A percentile compares a stretch with the other conserved stretches of the same genome.
These are phyloP conservation scores for Pontederia crassipes DNA, from an alignment of 176 grass and related monocot genomes.

Conservation along the genomic window DNA sequence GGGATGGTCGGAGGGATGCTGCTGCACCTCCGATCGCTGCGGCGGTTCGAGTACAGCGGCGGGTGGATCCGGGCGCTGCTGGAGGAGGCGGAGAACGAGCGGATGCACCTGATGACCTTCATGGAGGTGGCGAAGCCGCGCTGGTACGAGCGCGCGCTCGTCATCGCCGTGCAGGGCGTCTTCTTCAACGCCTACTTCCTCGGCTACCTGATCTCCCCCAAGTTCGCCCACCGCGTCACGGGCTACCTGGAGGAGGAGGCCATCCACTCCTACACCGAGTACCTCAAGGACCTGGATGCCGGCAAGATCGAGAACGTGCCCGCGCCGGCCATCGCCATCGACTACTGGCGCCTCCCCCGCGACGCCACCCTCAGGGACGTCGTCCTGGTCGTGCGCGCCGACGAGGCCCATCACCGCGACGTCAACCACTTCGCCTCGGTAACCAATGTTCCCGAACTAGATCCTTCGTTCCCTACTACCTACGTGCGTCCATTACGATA, in stretches of 20 bases:
- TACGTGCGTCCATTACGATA: too few species aligned
- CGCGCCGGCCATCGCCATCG: slow-evolving; percentile 85
- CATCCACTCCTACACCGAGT: slow-evolving; percentile 82
- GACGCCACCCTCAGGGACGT: slow-evolving; percentile 92
- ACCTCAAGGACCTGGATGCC: slow-evolving; percentile 66
- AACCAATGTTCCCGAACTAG: not conserved
- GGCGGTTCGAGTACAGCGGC: slow-evolving; percentile 91
- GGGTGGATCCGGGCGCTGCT: slow-evolving; percentile 74
- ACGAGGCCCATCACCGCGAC: slow-evolving; percentile 93
- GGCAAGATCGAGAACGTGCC: slow-evolving; percentile 57
- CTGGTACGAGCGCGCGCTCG: slow-evolving; percentile 88
- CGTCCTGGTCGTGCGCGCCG: slow-evolving; percentile 74
- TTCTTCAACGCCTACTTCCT: slow-evolving; percentile 94
- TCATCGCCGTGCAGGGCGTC: slow-evolving; percentile 70
- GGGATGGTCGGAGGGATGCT: slow-evolving; percentile 93
- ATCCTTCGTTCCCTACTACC: too few species aligned
- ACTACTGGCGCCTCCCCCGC: slow-evolving; percentile 84
- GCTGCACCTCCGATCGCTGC: slow-evolving; percentile 86
- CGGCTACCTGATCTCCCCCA: slow-evolving; percentile 80
- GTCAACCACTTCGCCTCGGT: slow-evolving; percentile 94
- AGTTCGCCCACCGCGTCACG: slow-evolving; percentile 82
- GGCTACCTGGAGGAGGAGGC: slow-evolving; percentile 98
- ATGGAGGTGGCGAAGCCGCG: slow-evolving; percentile 62
- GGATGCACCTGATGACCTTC: slow-evolving; percentile 99
- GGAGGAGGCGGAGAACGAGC: slow-evolving; percentile 99